Conservation (phyloP, 179 eudicot species). For the Sideroxylon spinosum region DNA sequence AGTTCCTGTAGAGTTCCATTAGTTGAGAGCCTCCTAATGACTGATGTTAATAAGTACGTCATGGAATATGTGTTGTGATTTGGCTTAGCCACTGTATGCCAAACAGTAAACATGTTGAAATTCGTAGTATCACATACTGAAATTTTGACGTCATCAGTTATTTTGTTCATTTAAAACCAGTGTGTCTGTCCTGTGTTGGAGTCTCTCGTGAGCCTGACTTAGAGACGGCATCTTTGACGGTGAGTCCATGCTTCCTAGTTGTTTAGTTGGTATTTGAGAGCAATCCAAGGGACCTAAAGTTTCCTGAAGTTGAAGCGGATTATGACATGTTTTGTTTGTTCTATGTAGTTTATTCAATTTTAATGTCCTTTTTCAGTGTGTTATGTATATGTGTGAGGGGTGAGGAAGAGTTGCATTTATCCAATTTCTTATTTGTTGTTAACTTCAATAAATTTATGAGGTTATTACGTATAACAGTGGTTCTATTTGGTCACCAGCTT, state of each 20-base stretch:
- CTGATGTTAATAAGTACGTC: too few relatives aligned
- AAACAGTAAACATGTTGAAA: not conserved
- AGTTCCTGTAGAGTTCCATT: too few relatives aligned
- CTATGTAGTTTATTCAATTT: not conserved
- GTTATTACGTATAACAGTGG: not conserved
- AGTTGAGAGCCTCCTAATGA: too few relatives aligned
- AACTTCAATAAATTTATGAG: not conserved
- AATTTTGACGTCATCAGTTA: not conserved
- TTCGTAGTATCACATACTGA: not conserved
- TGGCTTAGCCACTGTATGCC: too few relatives aligned
- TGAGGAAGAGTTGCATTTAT: not conserved
- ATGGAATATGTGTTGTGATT: too few relatives aligned
- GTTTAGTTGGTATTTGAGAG: not conserved
- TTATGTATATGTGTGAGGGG: not conserved
- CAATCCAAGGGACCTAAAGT: not conserved
- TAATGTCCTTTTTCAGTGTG: not conserved
- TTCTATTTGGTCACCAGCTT: not conserved
- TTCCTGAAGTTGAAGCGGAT: not conserved
- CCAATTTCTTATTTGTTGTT: not conserved
- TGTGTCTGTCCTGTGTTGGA: not conserved
- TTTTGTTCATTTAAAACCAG: not conserved
- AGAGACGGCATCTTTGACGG: not conserved
- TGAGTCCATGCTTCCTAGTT: too few relatives aligned
- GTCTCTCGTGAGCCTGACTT: not conserved
- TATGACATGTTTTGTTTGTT: not conserved